phyloP scores from a whole-genome alignment of 1,139 yeast genomes.

The Debaryomyces fabryi region DNA sequence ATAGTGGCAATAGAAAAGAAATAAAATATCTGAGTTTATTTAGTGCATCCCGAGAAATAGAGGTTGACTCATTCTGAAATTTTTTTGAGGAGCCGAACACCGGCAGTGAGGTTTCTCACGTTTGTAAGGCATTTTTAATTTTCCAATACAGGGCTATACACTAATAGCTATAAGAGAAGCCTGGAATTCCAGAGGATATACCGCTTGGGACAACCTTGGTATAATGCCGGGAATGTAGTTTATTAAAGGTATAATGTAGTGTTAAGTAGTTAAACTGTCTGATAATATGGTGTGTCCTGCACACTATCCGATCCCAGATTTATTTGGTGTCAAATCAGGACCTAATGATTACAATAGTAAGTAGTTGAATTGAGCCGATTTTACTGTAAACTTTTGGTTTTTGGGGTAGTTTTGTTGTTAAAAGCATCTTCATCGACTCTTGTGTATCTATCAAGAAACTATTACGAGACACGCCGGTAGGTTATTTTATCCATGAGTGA shows the following conservation, averaged over 20 bases:
- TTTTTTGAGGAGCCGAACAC: constrained; percentile 5
- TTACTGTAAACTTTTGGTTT: not conserved
- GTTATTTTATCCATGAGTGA: constrained; percentile 4
- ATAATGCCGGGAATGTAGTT: not conserved
- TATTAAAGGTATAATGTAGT: not conserved
- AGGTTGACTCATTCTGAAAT: constrained; percentile 7
- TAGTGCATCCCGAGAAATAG: not conserved
- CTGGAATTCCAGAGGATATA: not conserved
- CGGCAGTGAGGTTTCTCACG: not conserved
- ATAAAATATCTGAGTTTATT: not conserved
- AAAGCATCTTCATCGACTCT: not conserved
- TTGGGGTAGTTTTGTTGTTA: not conserved
- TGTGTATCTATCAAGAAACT: not conserved
- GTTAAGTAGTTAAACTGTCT: not conserved
- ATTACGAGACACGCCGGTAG: not conserved
- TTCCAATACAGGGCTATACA: not conserved
- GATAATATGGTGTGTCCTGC: not conserved
- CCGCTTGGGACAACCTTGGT: not conserved
- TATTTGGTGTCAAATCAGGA: not conserved
- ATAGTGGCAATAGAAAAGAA: constrained; percentile 6
- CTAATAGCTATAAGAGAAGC: not conserved
- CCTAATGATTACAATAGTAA: not conserved
- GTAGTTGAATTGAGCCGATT: not conserved
- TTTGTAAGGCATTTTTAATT: constrained; percentile 1
- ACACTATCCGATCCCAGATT: not conserved